Conservation (phyloP, 1,139 yeast species). For the Eremothecium coryli region DNA sequence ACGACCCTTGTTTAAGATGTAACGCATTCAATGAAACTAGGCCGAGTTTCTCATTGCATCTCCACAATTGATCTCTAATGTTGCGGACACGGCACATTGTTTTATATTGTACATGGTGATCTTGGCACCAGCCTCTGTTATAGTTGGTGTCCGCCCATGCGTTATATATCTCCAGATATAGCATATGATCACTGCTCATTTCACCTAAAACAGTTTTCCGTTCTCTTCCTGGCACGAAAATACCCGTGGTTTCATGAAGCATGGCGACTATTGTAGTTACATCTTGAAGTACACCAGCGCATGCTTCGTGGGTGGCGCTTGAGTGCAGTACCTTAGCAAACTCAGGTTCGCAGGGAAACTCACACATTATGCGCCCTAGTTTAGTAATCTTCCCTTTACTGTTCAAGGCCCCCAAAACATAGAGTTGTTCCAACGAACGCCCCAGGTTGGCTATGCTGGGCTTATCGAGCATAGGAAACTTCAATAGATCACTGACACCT, state of each 20-base stretch:
- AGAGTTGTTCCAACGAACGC: constrained; percentile 67
- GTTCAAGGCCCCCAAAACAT: constrained; percentile 80
- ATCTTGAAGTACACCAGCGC: constrained; percentile 42
- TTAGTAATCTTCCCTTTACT: constrained; percentile 72
- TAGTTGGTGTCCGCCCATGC: constrained; percentile 67
- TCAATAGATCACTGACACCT: constrained; percentile 74
- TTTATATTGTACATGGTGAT: constrained; percentile 68
- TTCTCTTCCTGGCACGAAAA: constrained; percentile 46
- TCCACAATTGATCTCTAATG: constrained; percentile 60
- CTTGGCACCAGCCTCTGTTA: constrained; percentile 80
- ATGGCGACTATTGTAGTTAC: constrained; percentile 66
- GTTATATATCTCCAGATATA: constrained; percentile 63
- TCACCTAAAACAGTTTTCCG: constrained; percentile 16
- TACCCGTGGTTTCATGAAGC: constrained; percentile 69
- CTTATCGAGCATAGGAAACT: constrained; percentile 80
- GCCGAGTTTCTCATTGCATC: constrained; percentile 55
- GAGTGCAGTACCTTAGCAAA: constrained; percentile 61
- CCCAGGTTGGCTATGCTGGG: constrained; percentile 68
- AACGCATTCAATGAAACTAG: constrained; percentile 20
- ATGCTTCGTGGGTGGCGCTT: constrained; percentile 49
- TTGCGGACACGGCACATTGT: constrained; percentile 62
- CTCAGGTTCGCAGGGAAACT: constrained; percentile 88
- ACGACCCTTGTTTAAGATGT: constrained; percentile 12
- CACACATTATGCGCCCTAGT: constrained; percentile 79
- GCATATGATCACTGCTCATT: constrained; percentile 58